Conservation (phyloP, 768 basidiomycete genomes). For the Mycena epipterygia region DNA sequence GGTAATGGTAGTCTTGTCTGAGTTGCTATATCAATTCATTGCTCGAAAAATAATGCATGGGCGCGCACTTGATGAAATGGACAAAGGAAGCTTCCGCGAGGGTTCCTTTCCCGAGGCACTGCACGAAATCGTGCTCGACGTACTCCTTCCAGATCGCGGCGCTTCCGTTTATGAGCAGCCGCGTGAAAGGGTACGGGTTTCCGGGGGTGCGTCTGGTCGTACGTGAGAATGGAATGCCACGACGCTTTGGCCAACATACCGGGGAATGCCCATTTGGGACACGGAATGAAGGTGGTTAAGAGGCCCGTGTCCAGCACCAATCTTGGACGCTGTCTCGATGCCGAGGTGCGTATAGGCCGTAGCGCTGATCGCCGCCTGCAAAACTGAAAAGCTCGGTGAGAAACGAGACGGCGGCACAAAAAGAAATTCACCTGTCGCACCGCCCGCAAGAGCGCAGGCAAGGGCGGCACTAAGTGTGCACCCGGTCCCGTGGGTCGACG, state of each 20-base stretch:
- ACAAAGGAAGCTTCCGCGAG: conserved; percentile 76
- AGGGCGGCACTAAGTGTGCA: conserved; percentile 93
- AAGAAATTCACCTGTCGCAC: conserved; percentile 54
- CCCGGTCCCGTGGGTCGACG: conserved; percentile 91
- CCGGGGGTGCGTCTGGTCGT: conserved; percentile 63
- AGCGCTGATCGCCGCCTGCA: conserved; percentile 70
- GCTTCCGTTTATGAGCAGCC: conserved; percentile 71
- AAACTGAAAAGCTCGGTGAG: conserved; percentile 53
- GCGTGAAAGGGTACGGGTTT: conserved; percentile 79
- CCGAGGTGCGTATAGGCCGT: conserved; percentile 81
- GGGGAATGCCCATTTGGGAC: conserved; percentile 60
- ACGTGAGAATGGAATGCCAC: not conserved
- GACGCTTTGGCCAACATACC: conserved; percentile 45
- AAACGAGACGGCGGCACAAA: not conserved
- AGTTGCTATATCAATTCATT: not conserved
- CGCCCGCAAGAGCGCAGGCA: conserved; percentile 73
- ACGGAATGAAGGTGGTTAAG: conserved; percentile 87
- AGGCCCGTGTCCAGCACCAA: conserved; percentile 87
- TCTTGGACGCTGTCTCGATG: conserved; percentile 74
- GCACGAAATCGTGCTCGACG: conserved; percentile 89
- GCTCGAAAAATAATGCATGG: not conserved
- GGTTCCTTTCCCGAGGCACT: conserved; percentile 79
- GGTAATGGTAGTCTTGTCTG: conserved; percentile 87
- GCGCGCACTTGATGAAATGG: conserved; percentile 85
- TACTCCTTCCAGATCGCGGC: conserved; percentile 76